These are phyloP conservation scores for Camellia oleifera DNA, from an alignment of 179 eudicot species.

Conservation along the genomic window DNA sequence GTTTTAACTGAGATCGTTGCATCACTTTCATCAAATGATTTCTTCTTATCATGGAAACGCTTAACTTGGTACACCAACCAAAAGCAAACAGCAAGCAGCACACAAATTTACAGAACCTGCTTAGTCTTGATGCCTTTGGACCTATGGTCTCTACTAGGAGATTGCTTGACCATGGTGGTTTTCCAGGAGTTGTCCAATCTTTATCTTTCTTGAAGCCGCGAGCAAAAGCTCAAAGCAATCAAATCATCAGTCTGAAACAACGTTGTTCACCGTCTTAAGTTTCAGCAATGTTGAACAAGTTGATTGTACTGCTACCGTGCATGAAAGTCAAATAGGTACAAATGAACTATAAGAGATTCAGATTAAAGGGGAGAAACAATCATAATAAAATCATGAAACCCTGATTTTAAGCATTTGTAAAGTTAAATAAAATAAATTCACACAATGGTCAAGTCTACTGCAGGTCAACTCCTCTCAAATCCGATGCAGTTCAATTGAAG, in stretches of 20 bases:
- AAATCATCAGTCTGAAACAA: neutral
- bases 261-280: neutral
- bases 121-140: conserved; percentile 66
- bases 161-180: conserved; percentile 59
- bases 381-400: neutral
- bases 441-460: neutral
- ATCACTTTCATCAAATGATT: conserved; percentile 51
- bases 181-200: neutral
- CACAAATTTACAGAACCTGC: conserved; percentile 66
- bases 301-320: neutral
- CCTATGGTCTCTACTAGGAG: conserved; percentile 65
- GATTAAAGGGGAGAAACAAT: neutral
- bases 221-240: neutral
- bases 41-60: conserved; percentile 77
- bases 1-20: conserved; percentile 29
- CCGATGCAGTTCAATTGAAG: neutral
- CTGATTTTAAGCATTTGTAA: neutral
- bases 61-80: conserved; percentile 94
- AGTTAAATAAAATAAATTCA: neutral
- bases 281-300: neutral
- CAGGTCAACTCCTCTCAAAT: neutral
- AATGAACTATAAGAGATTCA: neutral
- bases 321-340: neutral
- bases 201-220: neutral
- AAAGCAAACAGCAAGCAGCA: conserved; percentile 76